A percentile compares a stretch with the other conserved stretches of the same genome.
phyloP scores from a whole-genome alignment of 768 basidiomycete species.

The Mrakia frigida region DNA sequence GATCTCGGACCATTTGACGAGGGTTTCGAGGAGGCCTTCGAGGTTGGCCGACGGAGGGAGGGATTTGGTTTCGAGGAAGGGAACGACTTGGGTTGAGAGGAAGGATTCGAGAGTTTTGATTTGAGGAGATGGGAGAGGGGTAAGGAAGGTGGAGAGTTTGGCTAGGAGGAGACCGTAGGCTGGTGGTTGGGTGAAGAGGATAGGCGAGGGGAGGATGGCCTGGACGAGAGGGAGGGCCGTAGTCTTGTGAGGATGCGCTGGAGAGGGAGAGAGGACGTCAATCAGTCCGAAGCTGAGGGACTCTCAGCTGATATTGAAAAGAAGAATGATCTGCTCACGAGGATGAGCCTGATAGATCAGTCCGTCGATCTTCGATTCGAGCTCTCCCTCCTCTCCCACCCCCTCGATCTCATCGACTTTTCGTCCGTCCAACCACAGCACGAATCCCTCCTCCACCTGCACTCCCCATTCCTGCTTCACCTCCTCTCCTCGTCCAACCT shows the following conservation, averaged over 20 bases:
- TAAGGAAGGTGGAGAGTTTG: constrained; percentile 61
- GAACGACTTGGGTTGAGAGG: constrained; percentile 52
- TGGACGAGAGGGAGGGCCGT: constrained; percentile 57
- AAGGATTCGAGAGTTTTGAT: constrained; percentile 48
- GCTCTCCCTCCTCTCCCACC: constrained; percentile 57
- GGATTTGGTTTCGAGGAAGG: constrained; percentile 57
- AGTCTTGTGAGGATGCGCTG: constrained; percentile 64
- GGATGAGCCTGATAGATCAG: constrained; percentile 59
- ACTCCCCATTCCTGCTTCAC: constrained; percentile 64
- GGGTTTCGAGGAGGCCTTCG: constrained; percentile 49
- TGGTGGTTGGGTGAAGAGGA: constrained; percentile 69
- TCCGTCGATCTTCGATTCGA: constrained; percentile 56
- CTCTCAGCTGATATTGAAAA: neutral
- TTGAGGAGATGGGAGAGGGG: constrained; percentile 38
- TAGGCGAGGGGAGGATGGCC: constrained; percentile 63
- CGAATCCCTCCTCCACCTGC: constrained; percentile 76
- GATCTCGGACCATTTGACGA: constrained; percentile 42
- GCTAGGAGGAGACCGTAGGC: constrained; percentile 58
- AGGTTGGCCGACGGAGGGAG: constrained; percentile 1
- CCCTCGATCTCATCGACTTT: constrained; percentile 70
- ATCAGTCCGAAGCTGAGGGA: neutral
- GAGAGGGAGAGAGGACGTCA: constrained; percentile 48
- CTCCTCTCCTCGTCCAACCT: constrained; percentile 58
- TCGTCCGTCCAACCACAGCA: constrained; percentile 70
- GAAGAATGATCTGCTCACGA: neutral